Base-by-base conservation (phyloP, 2,329 filamentous ascomycete genomes). In the Talaromyces sp. region DNA sequence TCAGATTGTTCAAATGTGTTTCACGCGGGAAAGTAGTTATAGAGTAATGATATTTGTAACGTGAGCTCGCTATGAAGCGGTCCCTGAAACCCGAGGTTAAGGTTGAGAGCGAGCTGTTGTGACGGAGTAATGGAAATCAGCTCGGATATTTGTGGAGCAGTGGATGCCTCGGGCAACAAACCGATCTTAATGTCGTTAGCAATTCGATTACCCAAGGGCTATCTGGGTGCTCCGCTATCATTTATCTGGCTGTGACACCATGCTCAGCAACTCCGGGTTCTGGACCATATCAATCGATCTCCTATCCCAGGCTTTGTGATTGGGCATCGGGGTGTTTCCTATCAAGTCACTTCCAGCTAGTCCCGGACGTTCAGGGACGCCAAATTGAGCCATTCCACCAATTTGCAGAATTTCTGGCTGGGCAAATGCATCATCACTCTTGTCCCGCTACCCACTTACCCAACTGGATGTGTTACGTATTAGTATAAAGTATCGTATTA, bases 91-190 rank as follows among this genome's bases (percentile, higher is more conserved):
- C 54, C 54, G 43, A 48, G 54, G 54, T 56, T 52, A 52, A 52
- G 35, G 9, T 52, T 52, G 48, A 39, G 33, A 33, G 37, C 2
- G 35, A 37, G 37, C 13, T 25, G 17, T 28, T 7, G 25, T 28
- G 25, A 25, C 40, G 40, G 53, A 19, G 9, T 55, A 41, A 43
- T 13, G 31, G 52, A 35, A 36, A 37, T 13, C 28, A 13, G 52
- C 53, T 55, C 54, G 54, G 54, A 39, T 56, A 56, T 48, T 50
- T 56, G 54, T 56, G 54, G 54, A 39, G 43, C 45, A 37, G 40
- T 45, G 41, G 41, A 36, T 48, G 53, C 40, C 53, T 55, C 53
- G 43, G 53, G 33, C 41, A 31, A n/a, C 52, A 36, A 40, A 31
- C 50, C 50, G 50, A 40, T 46, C 22, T 46, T 45, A 28, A 45